phyloP scores from a whole-genome alignment of 2,329 filamentous ascomycete species.

The Sodiomyces alkalinus region DNA sequence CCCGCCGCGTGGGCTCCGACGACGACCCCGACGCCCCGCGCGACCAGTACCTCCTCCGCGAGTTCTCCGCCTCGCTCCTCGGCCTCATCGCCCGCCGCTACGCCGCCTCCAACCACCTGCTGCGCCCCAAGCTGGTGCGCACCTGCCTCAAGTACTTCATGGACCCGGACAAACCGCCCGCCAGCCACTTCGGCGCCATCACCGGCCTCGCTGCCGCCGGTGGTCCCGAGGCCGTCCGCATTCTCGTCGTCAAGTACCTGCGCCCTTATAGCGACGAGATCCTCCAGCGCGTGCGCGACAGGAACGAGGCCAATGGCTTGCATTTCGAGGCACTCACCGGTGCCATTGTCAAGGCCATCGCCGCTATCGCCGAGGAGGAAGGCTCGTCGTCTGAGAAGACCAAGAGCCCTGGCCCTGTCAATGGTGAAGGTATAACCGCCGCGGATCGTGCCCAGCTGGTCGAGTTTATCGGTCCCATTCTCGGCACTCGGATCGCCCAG shows the following conservation, averaged over 20 bases:
- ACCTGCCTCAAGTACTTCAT: conserved; percentile 87
- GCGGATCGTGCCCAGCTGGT: conserved; percentile 28
- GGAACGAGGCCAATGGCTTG: conserved; percentile 30
- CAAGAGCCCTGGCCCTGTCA: conserved; percentile 6
- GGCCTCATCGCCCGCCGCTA: conserved; percentile 70
- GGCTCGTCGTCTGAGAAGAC: no score
- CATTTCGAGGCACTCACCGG: conserved; percentile 42
- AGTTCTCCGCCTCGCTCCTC: conserved; percentile 70
- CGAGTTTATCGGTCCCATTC: conserved; percentile 38
- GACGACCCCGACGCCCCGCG: conserved; percentile 34
- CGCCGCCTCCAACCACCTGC: conserved; percentile 60
- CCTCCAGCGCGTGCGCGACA: conserved; percentile 36
- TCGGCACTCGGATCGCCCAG: conserved; percentile 32
- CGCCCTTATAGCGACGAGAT: conserved; percentile 37
- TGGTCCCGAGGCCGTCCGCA: conserved; percentile 42
- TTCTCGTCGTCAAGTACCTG: conserved; percentile 40
- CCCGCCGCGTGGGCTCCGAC: conserved; percentile 57
- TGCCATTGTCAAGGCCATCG: conserved; percentile 38
- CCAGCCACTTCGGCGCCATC: conserved; percentile 80
- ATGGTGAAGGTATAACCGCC: conserved; percentile 13
- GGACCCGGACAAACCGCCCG: conserved; percentile 67
- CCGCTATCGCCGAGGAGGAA: conserved; percentile 22
- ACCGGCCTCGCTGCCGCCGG: conserved; percentile 66
- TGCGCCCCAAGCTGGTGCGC: conserved; percentile 80
- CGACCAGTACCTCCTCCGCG: conserved; percentile 66